These are phyloP conservation scores for Pythium phragmitis DNA, from an alignment of 352 stramenopile genomes.

Conservation along the genomic window DNA sequence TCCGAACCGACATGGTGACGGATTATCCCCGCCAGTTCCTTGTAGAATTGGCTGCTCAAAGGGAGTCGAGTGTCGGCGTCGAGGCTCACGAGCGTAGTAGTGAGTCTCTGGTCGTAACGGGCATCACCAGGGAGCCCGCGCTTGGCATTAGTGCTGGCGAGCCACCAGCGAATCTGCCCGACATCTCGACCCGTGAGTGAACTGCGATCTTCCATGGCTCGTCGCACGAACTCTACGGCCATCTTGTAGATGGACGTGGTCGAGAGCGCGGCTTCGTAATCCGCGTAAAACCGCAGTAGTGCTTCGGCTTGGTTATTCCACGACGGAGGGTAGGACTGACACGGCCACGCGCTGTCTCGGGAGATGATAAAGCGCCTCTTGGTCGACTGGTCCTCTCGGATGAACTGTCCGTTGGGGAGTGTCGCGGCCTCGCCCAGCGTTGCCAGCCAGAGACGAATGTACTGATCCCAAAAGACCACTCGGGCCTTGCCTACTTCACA, in stretches of 20 bases:
- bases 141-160: constrained; percentile 14
- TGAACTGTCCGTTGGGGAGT: constrained; percentile 12
- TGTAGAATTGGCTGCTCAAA: neutral
- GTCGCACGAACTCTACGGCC: neutral
- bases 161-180: constrained; percentile 7
- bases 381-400: neutral
- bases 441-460: constrained; percentile 18
- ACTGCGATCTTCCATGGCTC: neutral
- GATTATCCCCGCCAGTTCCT: neutral
- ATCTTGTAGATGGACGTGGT: neutral
- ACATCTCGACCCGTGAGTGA: constrained; percentile 20
- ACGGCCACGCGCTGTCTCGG: constrained; percentile 10
- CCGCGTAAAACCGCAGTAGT: constrained; percentile 2
- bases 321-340: constrained; percentile 5
- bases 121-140: constrained; percentile 13
- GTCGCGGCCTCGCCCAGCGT: constrained; percentile 8
- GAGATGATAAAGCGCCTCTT: constrained; percentile 1
- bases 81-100: neutral
- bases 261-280: neutral
- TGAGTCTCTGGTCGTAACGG: constrained; percentile 6
- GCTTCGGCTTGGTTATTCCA: neutral
- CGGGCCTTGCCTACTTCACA: constrained; percentile 3
- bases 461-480: constrained; percentile 16
- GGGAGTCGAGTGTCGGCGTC: neutral
- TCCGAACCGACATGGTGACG: neutral